Base-by-base conservation (phyloP, 306 rosid species). In the Trichosanthes cucumerina region DNA sequence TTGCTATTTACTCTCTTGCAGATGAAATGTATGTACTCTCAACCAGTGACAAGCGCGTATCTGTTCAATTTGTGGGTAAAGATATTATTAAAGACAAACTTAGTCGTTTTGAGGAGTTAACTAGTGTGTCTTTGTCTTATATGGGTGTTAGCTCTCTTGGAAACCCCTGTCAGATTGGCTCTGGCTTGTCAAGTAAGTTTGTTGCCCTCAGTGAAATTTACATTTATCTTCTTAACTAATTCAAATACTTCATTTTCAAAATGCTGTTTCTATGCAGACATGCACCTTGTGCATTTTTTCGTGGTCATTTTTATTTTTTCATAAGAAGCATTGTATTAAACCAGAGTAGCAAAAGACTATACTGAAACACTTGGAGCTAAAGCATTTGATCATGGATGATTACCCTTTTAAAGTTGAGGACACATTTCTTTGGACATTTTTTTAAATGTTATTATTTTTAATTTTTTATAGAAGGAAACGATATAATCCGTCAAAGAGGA, bases 11-110 rank as follows among this genome's bases (percentile, higher is more conserved):
- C 73, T 46, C 71, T 84, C 70, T 87, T 80, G 85, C 88, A 94
- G 98, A 92, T 89, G 97, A 91, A 84, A 95, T 95, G 98, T 95
- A 95, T 81, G 98, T 95, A 39, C 86, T 92, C 79, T 95, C 98
- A 7, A 78, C 92, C 36, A 92, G 93, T 86, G 91, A 87, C 85
- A 88, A 83, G 73, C 91, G 93, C 23, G 98, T 95, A 31, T 87
- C 88, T 7, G 74, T 95, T 82, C 86, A 92, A 64, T 89, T 95
- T 49, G 78, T 95, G 85, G 98, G 98, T 79, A 87, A 91, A 88
- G 96, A 92, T 76, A 84, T 91, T 81, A 84, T 95, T 85, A 85
- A 92, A 47, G 93, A 91, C 81, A 92, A 88, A 80, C 90, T 95
- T 44, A 91, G 97, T 83, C 87, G 87, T 54, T 86, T 95, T n/a